phyloP scores from a whole-genome alignment of 2,329 filamentous ascomycete genomes.

The Pyricularia pennisetigena region DNA sequence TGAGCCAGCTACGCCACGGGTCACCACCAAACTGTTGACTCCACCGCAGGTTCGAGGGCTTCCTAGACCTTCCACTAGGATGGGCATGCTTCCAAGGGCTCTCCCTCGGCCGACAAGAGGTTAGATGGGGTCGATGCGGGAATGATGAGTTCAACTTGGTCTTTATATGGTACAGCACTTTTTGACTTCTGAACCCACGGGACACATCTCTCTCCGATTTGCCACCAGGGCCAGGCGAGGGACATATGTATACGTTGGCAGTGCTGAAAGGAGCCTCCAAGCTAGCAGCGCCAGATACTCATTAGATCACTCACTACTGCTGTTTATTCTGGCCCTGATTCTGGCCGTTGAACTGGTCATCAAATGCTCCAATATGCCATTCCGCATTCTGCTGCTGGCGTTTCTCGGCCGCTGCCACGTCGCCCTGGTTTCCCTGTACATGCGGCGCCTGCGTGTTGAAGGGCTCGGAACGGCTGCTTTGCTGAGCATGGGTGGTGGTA shows the following conservation, averaged over 20 bases:
- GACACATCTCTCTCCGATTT: neutral
- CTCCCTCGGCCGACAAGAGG: neutral
- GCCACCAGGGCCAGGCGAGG: neutral
- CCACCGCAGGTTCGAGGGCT: neutral
- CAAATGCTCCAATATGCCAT: neutral
- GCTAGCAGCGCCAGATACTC: neutral
- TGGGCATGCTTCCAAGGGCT: neutral
- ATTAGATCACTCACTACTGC: neutral
- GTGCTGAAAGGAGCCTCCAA: neutral
- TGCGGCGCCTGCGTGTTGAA: neutral
- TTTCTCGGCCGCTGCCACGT: neutral
- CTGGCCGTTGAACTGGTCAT: neutral
- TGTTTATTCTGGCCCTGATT: neutral
- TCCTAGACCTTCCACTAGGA: neutral
- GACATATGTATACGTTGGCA: too few species aligned
- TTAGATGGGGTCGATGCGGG: neutral
- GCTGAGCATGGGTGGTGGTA: neutral
- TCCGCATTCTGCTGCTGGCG: neutral
- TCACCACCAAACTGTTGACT: neutral
- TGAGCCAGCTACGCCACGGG: neutral
- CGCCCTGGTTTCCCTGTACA: neutral
- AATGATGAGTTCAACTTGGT: neutral
- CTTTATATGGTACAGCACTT: neutral
- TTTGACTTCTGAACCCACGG: neutral
- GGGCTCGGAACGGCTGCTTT: neutral